Evolutionary conservation across 768 basidiomycete species (phyloP).

Genomic region (Pisolithus orientalis): DNA sequence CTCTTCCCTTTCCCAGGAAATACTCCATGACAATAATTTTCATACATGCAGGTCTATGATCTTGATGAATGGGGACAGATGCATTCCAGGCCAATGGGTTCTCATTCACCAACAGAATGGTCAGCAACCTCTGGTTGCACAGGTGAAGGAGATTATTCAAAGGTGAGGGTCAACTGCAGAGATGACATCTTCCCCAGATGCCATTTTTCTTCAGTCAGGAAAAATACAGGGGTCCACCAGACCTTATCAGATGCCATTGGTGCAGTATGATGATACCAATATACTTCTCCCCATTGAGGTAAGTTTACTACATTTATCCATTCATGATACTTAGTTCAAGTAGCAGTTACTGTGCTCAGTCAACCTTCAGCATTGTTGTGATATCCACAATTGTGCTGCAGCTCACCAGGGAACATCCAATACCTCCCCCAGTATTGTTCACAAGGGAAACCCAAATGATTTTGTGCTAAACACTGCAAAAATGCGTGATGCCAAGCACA

Average conservation of each 20-base stretch:
- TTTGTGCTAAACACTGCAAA: not conserved
- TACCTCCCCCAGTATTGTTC: not conserved
- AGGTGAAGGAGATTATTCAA: not conserved
- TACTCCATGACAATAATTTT: too few species aligned
- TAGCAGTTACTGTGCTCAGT: conserved; percentile 12
- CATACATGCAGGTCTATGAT: not conserved
- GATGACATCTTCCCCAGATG: not conserved
- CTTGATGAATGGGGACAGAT: not conserved
- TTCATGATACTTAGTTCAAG: not conserved
- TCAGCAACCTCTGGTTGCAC: not conserved
- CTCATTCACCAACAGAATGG: not conserved
- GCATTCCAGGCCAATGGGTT: not conserved
- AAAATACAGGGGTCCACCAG: not conserved
- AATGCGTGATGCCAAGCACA: not conserved
- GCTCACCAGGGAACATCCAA: not conserved
- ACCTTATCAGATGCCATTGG: not conserved
- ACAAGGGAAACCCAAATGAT: not conserved
- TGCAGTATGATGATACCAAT: not conserved
- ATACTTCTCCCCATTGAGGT: not conserved
- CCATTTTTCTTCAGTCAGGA: not conserved
- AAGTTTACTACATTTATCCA: not conserved
- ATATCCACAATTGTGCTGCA: conserved; percentile 7
- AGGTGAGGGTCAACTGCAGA: not conserved
- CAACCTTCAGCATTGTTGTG: conserved; percentile 18
- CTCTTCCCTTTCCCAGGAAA: too few species aligned